Percentiles rank a stretch among this genome's conserved stretches.
phyloP scores from a whole-genome alignment of 306 rosid species.

The Astragalus membranaceus region DNA sequence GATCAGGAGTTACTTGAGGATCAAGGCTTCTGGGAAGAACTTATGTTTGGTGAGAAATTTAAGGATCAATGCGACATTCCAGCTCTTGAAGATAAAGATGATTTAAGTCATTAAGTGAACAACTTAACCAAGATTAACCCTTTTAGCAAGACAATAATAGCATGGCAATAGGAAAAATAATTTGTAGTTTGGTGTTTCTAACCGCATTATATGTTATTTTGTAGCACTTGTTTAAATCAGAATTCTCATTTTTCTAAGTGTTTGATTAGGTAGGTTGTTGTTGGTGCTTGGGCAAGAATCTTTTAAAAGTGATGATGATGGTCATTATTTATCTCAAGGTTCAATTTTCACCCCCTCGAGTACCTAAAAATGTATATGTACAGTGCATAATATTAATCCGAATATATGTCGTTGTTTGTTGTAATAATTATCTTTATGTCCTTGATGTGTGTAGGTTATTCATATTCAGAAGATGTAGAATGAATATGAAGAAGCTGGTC shows the following conservation, averaged over 20 bases:
- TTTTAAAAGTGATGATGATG: conserved; percentile 12
- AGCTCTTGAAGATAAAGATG: conserved; percentile 18
- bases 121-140: conserved; percentile 11
- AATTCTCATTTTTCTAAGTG: conserved; percentile 32
- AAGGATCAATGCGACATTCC: conserved; percentile 30
- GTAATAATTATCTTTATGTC: conserved; percentile 26
- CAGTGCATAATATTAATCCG: conserved; percentile 17
- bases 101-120: conserved; percentile 41
- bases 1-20: conserved; percentile 35
- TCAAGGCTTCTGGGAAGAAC: conserved; percentile 51
- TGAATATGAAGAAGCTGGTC: conserved; percentile 41
- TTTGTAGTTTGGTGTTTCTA: conserved; percentile 29
- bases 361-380: background rate
- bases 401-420: conserved; percentile 24
- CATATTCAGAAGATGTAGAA: conserved; percentile 47
- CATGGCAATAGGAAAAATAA: background rate
- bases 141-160: conserved; percentile 22
- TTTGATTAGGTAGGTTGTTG: conserved; percentile 56
- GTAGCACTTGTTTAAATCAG: conserved; percentile 21
- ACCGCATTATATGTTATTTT: conserved; percentile 22
- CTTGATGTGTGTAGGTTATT: conserved; percentile 48
- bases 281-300: conserved; percentile 40
- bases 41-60: conserved; percentile 25
- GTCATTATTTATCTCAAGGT: conserved; percentile 37
- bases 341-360: conserved; percentile 3